Base-by-base conservation (phyloP, 2,329 filamentous ascomycete species). In the Claviceps sp. region DNA sequence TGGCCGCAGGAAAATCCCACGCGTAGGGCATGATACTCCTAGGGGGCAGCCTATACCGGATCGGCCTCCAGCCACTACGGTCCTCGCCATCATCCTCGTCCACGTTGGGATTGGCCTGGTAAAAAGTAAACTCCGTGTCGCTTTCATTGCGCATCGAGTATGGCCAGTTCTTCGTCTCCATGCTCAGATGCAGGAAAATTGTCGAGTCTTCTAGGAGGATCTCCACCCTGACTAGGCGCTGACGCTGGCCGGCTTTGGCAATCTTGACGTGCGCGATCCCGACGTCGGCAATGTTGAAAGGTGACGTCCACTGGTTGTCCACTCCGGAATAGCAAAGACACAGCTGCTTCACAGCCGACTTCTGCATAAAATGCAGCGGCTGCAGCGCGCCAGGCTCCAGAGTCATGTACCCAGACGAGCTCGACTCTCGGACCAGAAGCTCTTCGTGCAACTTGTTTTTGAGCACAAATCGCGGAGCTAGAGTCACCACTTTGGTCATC, bases 101-200 rank as follows among this genome's bases (percentile, higher is more conserved):
- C 9, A 95, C 72, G 60, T 91, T 95, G 4, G 93, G 93, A 61
- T 97, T 86, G 18, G 88, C 86, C 67, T 98, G 93, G 73, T 86
- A 95, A 71, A 98, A 98, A 48, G 91, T 85, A 67, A 97, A 97
- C 63, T 97, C 93, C 24, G 85, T 86, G 62, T 97, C 91, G 62
- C 91, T 97, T 70, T 97, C 93, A 63, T 98, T 98, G 57, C 93
- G 85, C 84, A 98, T 96, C 0, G 90, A 96, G 70, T 93, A 98
- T 0, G 93, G 93, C 93, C 93, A 98, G 63, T 95, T 88, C 67
- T 93, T 94, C 5, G 81, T 89, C 70, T 98, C 93, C 58, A 91
- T 75, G 62, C 83, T 93, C 54, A 98, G 77, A 61, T 95, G 88
- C 37, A 97, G 67, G 74, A 97, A 98, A 42, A 98, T 85, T 1